Base-by-base conservation (phyloP, 331 rosid genomes). In the Acacia pycnantha region DNA sequence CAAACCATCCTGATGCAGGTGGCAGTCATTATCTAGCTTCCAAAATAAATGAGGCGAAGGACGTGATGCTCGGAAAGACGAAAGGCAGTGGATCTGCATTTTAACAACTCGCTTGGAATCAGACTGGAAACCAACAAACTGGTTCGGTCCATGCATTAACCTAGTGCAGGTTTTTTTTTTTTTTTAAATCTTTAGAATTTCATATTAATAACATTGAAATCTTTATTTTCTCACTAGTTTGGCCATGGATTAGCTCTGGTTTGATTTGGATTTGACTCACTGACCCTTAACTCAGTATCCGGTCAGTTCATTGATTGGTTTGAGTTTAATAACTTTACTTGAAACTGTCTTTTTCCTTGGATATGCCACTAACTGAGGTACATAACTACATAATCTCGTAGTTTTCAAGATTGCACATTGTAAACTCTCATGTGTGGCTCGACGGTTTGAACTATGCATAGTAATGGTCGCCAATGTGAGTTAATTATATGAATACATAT, bases 21-120 rank as follows among this genome's bases (percentile, higher is more conserved):
- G 96, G 97, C 50, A 90, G 94, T 67, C 93, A 90, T 90, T 93
- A 93, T 80, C 97, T 93, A 44, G 96, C 97, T 44, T 91, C 96
- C 51, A 93, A 91, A 89, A 90, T 91, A 71, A 93, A 93, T 26
- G 93, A 91, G 85, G 96, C 93, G 9, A 93, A 93, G 79, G 94
- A 93, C 65, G 85, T 90, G 69, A 86, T 93, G 90, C 89, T 93
- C 1, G 86, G 94, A 15, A 91, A 87, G 82, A 73, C 84, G 19
- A 87, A 86, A 82, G 90, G 93, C 24, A 69, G 89, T 4, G 91
- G 92, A 53, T 91, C 94, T 13, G 91, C 92, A 66, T 89, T 91
- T 84, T 90, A 77, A 87, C 70, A 24, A 87, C 70, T 24, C 33
- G 1, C 51, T 70, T 59, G 67, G 33, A 70, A 40, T 19, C 31